A percentile compares a stretch with the other conserved stretches of the same genome.
phyloP scores from a whole-genome alignment of 176 grass and related monocot genomes.

The Bromus sterilis region DNA sequence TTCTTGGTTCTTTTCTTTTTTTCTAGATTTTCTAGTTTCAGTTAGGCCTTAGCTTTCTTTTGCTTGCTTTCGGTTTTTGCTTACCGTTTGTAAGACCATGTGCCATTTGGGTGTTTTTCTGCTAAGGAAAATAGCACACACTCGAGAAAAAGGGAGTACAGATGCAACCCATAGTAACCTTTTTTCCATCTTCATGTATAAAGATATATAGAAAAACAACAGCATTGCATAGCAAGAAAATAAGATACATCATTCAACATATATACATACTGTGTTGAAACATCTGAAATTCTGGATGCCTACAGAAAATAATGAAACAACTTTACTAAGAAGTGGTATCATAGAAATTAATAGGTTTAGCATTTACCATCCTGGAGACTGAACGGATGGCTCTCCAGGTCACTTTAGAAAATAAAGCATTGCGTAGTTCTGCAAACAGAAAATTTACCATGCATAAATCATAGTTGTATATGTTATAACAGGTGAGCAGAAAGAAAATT shows the following conservation, averaged over 20 bases:
- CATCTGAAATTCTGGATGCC: conserved; percentile 8
- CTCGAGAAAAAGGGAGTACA: neutral
- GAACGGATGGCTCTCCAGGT: conserved; percentile 83
- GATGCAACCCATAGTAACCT: neutral
- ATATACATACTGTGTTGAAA: conserved; percentile 3
- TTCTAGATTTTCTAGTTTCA: too few relatives aligned
- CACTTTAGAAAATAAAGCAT: conserved; percentile 96
- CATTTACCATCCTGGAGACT: conserved; percentile 79
- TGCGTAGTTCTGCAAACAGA: conserved; percentile 61
- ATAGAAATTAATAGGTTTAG: conserved; percentile 1
- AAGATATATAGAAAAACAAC: conserved; percentile 3
- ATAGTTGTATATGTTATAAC: neutral
- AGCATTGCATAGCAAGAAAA: neutral
- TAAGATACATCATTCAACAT: neutral
- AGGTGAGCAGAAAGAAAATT: neutral
- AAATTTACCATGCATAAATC: conserved; percentile 23
- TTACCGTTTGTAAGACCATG: too few relatives aligned
- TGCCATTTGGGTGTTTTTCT: too few relatives aligned
- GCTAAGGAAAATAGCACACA: too few relatives aligned
- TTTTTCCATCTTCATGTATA: neutral
- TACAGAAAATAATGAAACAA: neutral
- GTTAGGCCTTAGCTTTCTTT: too few relatives aligned
- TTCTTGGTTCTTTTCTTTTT: too few relatives aligned
- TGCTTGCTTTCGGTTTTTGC: too few relatives aligned
- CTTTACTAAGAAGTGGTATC: neutral